Evolutionary conservation across 1,139 yeast genomes (phyloP).

Genomic region (Pichia sp.): DNA sequence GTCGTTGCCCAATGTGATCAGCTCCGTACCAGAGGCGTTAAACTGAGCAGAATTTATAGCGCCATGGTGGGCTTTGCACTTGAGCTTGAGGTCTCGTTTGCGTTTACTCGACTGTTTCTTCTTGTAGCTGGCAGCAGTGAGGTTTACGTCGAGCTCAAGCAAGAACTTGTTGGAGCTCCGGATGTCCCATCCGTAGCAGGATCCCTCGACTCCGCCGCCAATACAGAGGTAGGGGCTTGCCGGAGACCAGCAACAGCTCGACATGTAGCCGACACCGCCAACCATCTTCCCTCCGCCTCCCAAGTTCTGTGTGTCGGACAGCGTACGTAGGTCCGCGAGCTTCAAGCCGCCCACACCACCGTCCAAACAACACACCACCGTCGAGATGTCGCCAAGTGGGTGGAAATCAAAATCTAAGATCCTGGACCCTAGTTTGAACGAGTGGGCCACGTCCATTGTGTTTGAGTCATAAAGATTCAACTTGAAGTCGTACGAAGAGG

Average conservation of each 20-base stretch:
- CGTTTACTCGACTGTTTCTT: conserved; percentile 30
- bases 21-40: conserved; percentile 56
- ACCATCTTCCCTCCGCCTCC: conserved; percentile 35
- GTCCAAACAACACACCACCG: conserved; percentile 43
- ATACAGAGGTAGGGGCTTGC: conserved; percentile 55
- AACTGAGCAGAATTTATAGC: conserved; percentile 73
- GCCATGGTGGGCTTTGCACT: conserved; percentile 61
- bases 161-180: conserved; percentile 64
- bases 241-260: conserved; percentile 59
- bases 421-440: conserved; percentile 49
- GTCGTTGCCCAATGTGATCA: conserved; percentile 69
- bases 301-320: conserved; percentile 66
- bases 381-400: conserved; percentile 41
- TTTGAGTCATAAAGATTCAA: conserved; percentile 83
- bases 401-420: conserved; percentile 52
- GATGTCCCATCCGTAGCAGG: conserved; percentile 68
- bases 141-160: conserved; percentile 47
- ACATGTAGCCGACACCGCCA: conserved; percentile 30
- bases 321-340: conserved; percentile 65
- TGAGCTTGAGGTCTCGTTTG: conserved; percentile 12
- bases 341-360: conserved; percentile 38
- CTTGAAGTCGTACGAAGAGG: conserved; percentile 74
- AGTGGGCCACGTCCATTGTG: conserved; percentile 56
- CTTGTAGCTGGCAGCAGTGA: conserved; percentile 20
- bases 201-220: conserved; percentile 75